Percentiles rank a stretch among this genome's conserved stretches.
Conservation (phyloP, 2,329 filamentous ascomycete genomes). For the Trichoderma brevicompactum region DNA sequence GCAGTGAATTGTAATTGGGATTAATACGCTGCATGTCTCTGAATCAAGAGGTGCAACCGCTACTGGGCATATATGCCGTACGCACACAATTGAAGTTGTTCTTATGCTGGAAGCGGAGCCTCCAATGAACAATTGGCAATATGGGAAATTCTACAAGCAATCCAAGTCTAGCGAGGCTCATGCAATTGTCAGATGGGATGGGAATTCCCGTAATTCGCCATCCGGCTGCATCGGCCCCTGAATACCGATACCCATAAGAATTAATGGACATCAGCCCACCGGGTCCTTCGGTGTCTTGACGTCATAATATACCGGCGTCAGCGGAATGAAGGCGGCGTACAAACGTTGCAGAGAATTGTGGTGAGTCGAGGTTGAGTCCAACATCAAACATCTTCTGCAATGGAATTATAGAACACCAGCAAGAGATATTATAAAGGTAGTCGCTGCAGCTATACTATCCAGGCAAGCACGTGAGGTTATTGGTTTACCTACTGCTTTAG, state of each 20-base stretch:
- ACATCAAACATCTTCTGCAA: too few relatives aligned
- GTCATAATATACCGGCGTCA: not conserved
- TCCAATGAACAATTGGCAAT: not conserved
- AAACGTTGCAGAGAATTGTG: too few relatives aligned
- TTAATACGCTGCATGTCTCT: not conserved
- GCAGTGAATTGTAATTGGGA: not conserved
- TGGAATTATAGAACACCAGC: too few relatives aligned
- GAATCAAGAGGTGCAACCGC: not conserved
- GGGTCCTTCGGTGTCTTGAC: not conserved
- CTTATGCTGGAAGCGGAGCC: not conserved
- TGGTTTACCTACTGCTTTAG: too few relatives aligned
- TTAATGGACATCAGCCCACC: conserved; percentile 10
- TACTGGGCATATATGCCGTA: not conserved
- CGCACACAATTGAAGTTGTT: not conserved
- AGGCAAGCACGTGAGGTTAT: too few relatives aligned
- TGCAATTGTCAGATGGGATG: too few relatives aligned
- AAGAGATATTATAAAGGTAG: too few relatives aligned
- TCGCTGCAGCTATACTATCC: too few relatives aligned
- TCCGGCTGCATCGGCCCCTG: conserved; percentile 4
- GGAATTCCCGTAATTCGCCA: not conserved
- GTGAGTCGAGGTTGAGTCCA: too few relatives aligned
- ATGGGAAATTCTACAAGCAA: too few relatives aligned
- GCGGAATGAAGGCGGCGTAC: not conserved
- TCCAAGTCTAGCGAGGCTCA: too few relatives aligned
- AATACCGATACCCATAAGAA: not conserved